Conservation (phyloP, 768 basidiomycete genomes). For the Xerocomellus intermedius region DNA sequence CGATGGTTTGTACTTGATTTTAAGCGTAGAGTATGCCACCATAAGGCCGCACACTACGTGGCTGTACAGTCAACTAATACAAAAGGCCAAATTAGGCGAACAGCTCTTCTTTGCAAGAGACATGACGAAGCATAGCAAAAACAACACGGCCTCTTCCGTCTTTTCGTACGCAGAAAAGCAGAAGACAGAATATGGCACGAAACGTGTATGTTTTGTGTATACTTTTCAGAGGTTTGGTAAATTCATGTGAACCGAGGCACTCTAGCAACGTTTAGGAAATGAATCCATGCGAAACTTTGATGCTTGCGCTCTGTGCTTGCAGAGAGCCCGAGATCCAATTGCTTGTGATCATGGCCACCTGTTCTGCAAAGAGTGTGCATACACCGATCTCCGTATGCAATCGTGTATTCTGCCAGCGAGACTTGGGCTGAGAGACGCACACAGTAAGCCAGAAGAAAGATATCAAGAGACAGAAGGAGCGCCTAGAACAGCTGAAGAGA, state of each 20-base stretch:
- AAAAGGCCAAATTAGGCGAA: not conserved
- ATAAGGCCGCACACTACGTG: not conserved
- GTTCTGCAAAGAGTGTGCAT: conserved; percentile 94
- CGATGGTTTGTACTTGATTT: too few relatives aligned
- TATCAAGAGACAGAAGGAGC: conserved; percentile 86
- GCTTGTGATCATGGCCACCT: conserved; percentile 85
- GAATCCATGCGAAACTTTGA: conserved; percentile 94
- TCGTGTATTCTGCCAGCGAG: conserved; percentile 3
- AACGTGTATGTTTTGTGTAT: conserved; percentile 46
- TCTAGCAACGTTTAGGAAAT: conserved; percentile 54
- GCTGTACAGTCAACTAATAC: not conserved
- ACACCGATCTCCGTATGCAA: conserved; percentile 73
- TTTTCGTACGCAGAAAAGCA: conserved; percentile 91
- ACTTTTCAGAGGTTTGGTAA: not conserved
- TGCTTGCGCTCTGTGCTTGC: conserved; percentile 86
- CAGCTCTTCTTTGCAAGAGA: not conserved
- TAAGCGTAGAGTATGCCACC: too few relatives aligned
- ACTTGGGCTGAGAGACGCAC: conserved; percentile 10
- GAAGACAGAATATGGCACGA: conserved; percentile 77
- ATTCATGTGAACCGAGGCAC: conserved; percentile 5
- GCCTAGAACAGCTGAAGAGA: conserved; percentile 67
- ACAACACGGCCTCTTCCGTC: conserved; percentile 85
- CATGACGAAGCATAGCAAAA: conserved; percentile 91
- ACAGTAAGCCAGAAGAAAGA: conserved; percentile 87
- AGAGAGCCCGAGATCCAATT: conserved; percentile 78